Evolutionary conservation across 2,329 filamentous ascomycete species (phyloP).

Genomic region (Juglanconis sp.): DNA sequence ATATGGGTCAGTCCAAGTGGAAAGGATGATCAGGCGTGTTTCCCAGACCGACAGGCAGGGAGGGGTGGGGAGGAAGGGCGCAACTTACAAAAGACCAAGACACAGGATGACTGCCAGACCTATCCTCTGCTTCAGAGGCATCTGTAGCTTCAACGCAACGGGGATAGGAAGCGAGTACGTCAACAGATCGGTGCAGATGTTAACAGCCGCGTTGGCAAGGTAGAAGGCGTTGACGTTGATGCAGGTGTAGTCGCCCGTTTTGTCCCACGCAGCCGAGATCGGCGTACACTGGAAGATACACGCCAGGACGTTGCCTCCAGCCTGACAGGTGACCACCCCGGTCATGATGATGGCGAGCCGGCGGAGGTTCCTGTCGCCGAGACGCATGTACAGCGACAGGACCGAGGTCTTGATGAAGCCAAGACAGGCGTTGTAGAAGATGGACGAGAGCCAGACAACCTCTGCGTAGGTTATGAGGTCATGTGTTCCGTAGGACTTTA

Average conservation of each 20-base stretch:
- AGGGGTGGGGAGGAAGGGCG: background rate
- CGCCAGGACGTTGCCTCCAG: slow-evolving; percentile 37
- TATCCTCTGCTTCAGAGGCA: slow-evolving; percentile 42
- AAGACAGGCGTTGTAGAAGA: slow-evolving; percentile 45
- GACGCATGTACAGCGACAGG: slow-evolving; percentile 41
- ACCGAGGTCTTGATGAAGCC: slow-evolving; percentile 48
- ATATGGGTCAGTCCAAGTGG: background rate
- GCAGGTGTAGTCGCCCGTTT: slow-evolving; percentile 32
- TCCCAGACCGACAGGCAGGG: too few species aligned
- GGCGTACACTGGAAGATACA: slow-evolving; percentile 39
- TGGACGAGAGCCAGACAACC: slow-evolving; percentile 41
- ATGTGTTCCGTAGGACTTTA: background rate
- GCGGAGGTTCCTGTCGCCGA: slow-evolving; percentile 34
- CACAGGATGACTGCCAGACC: slow-evolving; percentile 40
- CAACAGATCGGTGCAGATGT: slow-evolving; percentile 43
- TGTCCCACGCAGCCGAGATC: slow-evolving; percentile 36
- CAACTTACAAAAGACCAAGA: slow-evolving; percentile 38
- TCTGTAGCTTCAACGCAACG: slow-evolving; percentile 39
- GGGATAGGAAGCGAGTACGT: slow-evolving; percentile 43
- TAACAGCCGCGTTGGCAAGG: slow-evolving; percentile 42
- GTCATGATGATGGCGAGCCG: slow-evolving; percentile 36
- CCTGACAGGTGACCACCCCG: slow-evolving; percentile 36
- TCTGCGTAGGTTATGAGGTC: slow-evolving; percentile 6
- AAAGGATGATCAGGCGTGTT: too few species aligned
- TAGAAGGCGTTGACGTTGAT: slow-evolving; percentile 45